Evolutionary conservation across 352 stramenopile species (phyloP).

Genomic region (Pythium rishiriense): DNA sequence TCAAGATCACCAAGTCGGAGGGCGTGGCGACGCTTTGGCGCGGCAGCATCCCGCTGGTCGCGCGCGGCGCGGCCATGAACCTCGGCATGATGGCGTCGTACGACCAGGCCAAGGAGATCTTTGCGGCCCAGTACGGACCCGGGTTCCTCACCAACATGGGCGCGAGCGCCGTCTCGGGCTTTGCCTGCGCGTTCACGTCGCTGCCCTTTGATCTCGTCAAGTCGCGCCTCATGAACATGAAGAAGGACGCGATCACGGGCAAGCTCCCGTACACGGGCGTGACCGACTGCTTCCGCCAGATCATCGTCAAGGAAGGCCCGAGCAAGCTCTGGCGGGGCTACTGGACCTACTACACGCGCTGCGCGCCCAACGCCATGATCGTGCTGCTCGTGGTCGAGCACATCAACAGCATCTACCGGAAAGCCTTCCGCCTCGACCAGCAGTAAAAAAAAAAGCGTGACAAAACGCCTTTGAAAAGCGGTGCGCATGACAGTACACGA

Average conservation of each 20-base stretch:
- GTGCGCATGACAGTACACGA: too few relatives aligned
- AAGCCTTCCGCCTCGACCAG: conserved; percentile 52
- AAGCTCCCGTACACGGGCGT: conserved; percentile 95
- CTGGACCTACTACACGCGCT: conserved; percentile 98
- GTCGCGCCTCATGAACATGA: conserved; percentile 98
- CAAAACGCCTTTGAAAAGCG: too few relatives aligned
- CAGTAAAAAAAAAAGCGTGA: conserved; percentile 4
- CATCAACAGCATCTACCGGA: conserved; percentile 88
- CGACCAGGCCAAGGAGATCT: conserved; percentile 96
- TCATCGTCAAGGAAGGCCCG: conserved; percentile 94
- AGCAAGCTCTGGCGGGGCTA: conserved; percentile 97
- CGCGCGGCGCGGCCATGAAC: conserved; percentile 98
- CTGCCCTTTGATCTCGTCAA: conserved; percentile 99
- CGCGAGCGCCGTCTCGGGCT: conserved; percentile 94
- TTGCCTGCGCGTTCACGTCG: conserved; percentile 97
- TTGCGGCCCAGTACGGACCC: conserved; percentile 64
- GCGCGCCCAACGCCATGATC: conserved; percentile 99
- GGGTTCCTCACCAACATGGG: conserved; percentile 92
- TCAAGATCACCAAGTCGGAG: conserved; percentile 87
- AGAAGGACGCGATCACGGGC: conserved; percentile 86
- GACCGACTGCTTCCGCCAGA: conserved; percentile 94
- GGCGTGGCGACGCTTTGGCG: conserved; percentile 90
- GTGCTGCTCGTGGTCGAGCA: conserved; percentile 98
- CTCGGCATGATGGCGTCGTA: conserved; percentile 99
- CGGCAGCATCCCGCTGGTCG: conserved; percentile 91